Base-by-base conservation (phyloP, 192 early-diverging fungal species). In the Mortierella alpina region DNA sequence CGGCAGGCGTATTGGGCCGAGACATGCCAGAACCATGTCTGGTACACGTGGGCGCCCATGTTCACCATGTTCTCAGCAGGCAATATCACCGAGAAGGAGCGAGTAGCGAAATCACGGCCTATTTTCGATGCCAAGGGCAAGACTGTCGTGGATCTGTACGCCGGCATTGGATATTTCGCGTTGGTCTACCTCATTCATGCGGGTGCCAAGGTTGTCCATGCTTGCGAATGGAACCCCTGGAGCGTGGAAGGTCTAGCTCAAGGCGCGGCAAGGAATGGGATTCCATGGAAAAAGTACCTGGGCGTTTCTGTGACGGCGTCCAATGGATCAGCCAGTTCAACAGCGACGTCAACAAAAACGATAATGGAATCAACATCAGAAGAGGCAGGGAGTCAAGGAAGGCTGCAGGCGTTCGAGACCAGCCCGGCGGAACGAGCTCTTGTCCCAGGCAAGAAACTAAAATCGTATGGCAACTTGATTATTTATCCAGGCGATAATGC, bases 141-240 rank as follows among this genome's bases (percentile, higher is more conserved):
- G n/a, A 23, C 57, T 1, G 83, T 84, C 6, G 83, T 84, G 17
- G 83, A 84, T 58, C 57, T 84, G 4, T 84, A 84, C 45, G 83
- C 83, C 15, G 83, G 83, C 5, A 81, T 84, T 11, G 83, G 83
- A 22, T 84, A 84, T 40, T 84, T 84, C 67, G 44, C 83, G 0
- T 49, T 84, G 11, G 77, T 80, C 11, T 80, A 80, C 47, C 59
- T 80, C 9, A 22, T 85, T 15, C 84, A 85, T 64, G 73, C 84
- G 0, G 80, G 80, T 0, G 84, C 84, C 17, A 60, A 55, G 8
- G n/a, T 22, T 18, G 84, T 85, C 14, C 84, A 85, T 44, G 84
- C 84, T 18, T 85, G 84, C 42, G 84, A 85, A 64, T 70, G 76
- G 73, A 85, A 85, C 52, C 84, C 84, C 1, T 85, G 84, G 84